Evolutionary conservation across 2,329 filamentous ascomycete genomes (phyloP).

Genomic region (Verticillium alfalfae): DNA sequence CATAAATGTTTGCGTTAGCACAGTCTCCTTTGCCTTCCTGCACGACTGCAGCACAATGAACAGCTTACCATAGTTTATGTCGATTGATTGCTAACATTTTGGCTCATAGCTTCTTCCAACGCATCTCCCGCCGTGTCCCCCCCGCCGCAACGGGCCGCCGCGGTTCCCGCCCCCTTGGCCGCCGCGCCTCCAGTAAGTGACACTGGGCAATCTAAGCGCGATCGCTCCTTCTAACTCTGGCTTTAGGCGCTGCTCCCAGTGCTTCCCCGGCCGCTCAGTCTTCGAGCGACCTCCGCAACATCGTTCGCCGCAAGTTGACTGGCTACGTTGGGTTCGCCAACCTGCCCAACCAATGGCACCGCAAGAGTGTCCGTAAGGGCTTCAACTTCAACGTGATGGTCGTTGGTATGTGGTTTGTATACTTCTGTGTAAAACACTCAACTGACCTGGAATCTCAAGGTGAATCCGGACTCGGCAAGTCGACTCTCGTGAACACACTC

Average conservation of each 20-base stretch:
- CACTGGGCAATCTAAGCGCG: slow-evolving; percentile 15
- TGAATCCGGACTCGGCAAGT: slow-evolving; percentile 99
- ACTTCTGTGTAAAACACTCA: neutral
- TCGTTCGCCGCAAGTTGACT: slow-evolving; percentile 95
- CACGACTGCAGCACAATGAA: slow-evolving; percentile 2
- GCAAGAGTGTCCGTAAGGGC: slow-evolving; percentile 99
- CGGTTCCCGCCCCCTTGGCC: slow-evolving; percentile 33
- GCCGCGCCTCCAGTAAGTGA: slow-evolving; percentile 15
- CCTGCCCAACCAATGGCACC: slow-evolving; percentile 99
- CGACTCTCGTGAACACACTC: slow-evolving; percentile 95
- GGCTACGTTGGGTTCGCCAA: slow-evolving; percentile 99
- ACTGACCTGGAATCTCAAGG: slow-evolving; percentile 45
- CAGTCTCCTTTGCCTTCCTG: slow-evolving; percentile 16
- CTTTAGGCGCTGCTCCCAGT: slow-evolving; percentile 7
- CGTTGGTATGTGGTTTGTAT: slow-evolving; percentile 67
- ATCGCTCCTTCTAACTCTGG: neutral
- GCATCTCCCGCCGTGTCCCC: slow-evolving; percentile 23
- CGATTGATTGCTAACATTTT: slow-evolving; percentile 25
- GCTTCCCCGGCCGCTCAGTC: slow-evolving; percentile 31
- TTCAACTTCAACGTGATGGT: slow-evolving; percentile 99
- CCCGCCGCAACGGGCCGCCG: slow-evolving; percentile 21
- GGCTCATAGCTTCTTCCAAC: slow-evolving; percentile 36
- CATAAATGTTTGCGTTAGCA: slow-evolving; percentile 24
- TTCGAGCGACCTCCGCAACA: slow-evolving; percentile 76
- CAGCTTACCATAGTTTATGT: neutral